Evolutionary conservation across 2,329 filamentous ascomycete species (phyloP), one percentile per base, ranked within the genome.

Genomic region (Exophiala sideris): DNA sequence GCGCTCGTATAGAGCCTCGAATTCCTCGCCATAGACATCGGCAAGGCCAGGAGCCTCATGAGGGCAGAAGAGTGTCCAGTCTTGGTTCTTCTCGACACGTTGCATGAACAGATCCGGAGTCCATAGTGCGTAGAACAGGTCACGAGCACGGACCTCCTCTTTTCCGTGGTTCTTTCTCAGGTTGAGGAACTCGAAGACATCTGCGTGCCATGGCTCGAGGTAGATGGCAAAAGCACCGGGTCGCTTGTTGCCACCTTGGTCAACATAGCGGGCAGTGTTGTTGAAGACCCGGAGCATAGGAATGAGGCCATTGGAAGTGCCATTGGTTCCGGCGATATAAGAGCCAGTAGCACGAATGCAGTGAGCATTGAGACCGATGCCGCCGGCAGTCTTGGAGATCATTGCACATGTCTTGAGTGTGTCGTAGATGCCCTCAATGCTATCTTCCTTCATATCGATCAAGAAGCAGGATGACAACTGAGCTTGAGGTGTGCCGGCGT

Each of bases 81-180:
- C 88, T 53, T 84, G 87, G 72, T 99, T 99, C 79, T 90, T 86
- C 77, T 99, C 91, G 52, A 99, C 92, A 72, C 94, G 91, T 82
- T 96, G 95, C 94, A 99, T 99, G 84, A 99, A 99, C 42, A 99
- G 83, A 79, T 99, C 94, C 12, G 94, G 91, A 54, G 96, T 96
- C 94, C 94, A 99, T 47, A 99, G 82, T 56, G 92, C 94, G 60
- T 96, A 90, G 84, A 99, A 99, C 48, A 99, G 82, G 72, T 99
- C 94, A 69, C 94, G 91, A 61, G 94, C 94, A 67, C 94, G 91
- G 63, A 96, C 84, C 77, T 99, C 94, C 72, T 99, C 94, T 78
- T 99, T 99, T 65, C 94, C 94, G 74, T 99, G 94, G 76, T 99
- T 99, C 86, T 99, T 99, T 68, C 94, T 88, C 50, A 99, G 84